Evolutionary conservation across 1,284 basidiomycete genomes (phyloP), one percentile per base, ranked within the genome.

Genomic region (Peniophora sp.): DNA sequence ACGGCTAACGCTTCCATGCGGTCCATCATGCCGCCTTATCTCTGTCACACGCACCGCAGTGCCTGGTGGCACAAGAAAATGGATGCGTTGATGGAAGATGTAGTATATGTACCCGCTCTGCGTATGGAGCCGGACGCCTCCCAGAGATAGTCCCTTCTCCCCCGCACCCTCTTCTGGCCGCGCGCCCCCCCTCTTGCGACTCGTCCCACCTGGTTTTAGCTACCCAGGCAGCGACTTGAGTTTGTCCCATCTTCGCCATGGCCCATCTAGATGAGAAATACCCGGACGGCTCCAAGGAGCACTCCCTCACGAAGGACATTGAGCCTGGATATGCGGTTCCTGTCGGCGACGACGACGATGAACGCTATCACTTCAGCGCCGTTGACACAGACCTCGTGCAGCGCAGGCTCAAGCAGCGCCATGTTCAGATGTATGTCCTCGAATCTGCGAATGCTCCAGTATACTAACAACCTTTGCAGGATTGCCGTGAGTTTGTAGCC

Each of bases 401-500:
- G 57, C 74, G 83, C 32, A 71, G 73, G 23, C 69, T 86, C 44
- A 81, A 83, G 64, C 81, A 85, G 64, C 77, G 83, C 35, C 83
- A 85, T 78, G 78, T 83, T 16, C 83, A 85, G 62, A 86, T 86
- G 83, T 83, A 59, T 52, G 74, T 65, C 49, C 16, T 19, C 25
- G 19, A 45, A 2, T 14, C 50, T 46, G 46, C 46, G 6, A 23
- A 14, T 35, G 25, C 52, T 47, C 17, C 10, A 3, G 14, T 32
- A 12, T 12, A 41, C 49, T 32, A 12, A 32, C 27, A 6, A 5
- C 52, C 53, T 25, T 34, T 12, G 14, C 55, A 81, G 79, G 80
- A 81, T 82, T 64, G 78, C 79, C 51, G 79, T 80, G 57, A 61
- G 76, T 65, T 27, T 19, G 20, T 27, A 20, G 47, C 12, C 11